Percentiles rank a stretch among this genome's conserved stretches.
Evolutionary conservation across 495 filamentous ascomycete species (phyloP).

Genomic region (Aspergillus indologenus): DNA sequence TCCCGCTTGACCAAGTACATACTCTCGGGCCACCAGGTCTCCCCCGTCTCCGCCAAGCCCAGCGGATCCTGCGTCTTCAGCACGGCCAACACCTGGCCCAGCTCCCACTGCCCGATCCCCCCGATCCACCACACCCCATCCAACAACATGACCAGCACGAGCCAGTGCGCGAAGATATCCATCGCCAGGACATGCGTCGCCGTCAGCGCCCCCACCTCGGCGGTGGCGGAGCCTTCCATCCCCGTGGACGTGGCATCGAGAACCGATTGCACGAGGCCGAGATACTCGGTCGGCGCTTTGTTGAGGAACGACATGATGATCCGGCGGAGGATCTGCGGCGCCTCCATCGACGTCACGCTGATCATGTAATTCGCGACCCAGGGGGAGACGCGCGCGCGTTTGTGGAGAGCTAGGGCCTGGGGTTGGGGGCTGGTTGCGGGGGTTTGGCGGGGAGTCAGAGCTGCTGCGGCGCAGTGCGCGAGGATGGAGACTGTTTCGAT

Average conservation of each 20-base stretch:
- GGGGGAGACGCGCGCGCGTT: slow-evolving; percentile 18
- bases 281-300: slow-evolving; percentile 23
- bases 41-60: slow-evolving; percentile 12
- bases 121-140: slow-evolving; percentile 47
- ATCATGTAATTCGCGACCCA: slow-evolving; percentile 30
- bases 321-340: slow-evolving; percentile 25
- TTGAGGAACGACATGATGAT: slow-evolving; percentile 33
- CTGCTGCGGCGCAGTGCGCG: slow-evolving; percentile 15
- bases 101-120: slow-evolving; percentile 31
- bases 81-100: slow-evolving; percentile 25
- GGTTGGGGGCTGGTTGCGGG: background rate
- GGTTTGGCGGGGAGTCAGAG: slow-evolving; percentile 3
- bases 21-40: slow-evolving; percentile 32
- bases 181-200: slow-evolving; percentile 32
- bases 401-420: background rate
- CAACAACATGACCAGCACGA: slow-evolving; percentile 41
- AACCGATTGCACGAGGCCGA: slow-evolving; percentile 23
- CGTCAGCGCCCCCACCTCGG: slow-evolving; percentile 12
- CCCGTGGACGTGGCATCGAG: slow-evolving; percentile 16
- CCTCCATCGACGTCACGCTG: slow-evolving; percentile 29
- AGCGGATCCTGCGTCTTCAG: slow-evolving; percentile 15
- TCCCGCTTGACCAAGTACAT: slow-evolving; percentile 26
- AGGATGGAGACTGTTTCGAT: slow-evolving; percentile 20
- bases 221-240: slow-evolving; percentile 1
- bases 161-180: slow-evolving; percentile 45